phyloP scores from a whole-genome alignment of 2,329 filamentous ascomycete species.

The Bipolaris zeicola region DNA sequence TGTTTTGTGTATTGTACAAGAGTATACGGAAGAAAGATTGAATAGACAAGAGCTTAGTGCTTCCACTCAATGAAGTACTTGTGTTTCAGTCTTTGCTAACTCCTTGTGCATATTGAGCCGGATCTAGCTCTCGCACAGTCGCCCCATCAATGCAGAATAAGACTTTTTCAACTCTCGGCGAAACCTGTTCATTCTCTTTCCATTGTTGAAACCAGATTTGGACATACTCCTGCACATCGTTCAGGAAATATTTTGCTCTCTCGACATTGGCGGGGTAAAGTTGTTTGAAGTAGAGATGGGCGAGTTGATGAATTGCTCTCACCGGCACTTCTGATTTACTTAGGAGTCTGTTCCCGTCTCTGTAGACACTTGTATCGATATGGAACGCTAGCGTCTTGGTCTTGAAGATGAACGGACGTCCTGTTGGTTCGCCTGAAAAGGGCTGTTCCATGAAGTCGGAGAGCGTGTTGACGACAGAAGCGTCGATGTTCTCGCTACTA shows the following conservation, averaged over 20 bases:
- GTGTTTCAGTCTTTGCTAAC: too few species aligned
- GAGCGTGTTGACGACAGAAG: neutral
- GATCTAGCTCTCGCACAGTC: neutral
- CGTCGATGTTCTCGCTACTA: neutral
- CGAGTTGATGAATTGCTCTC: conserved; percentile 15
- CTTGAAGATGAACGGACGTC: neutral
- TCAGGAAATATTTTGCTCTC: neutral
- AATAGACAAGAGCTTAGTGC: too few species aligned
- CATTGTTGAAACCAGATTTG: neutral
- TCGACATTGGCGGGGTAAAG: conserved; percentile 10
- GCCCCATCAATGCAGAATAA: neutral
- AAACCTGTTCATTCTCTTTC: neutral
- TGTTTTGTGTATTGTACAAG: too few species aligned
- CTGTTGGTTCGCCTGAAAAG: neutral
- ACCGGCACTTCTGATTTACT: conserved; percentile 15
- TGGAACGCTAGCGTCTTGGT: conserved; percentile 12
- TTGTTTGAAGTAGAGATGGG: conserved; percentile 16
- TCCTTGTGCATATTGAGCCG: neutral
- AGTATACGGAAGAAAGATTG: too few species aligned
- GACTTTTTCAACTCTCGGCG: neutral
- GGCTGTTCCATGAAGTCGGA: neutral
- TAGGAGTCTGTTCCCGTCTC: conserved; percentile 7
- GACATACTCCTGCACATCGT: neutral
- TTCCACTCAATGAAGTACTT: too few species aligned
- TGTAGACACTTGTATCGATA: conserved; percentile 12